Conservation (phyloP, 768 basidiomycete species). For the Phlegmacium glaucopus region DNA sequence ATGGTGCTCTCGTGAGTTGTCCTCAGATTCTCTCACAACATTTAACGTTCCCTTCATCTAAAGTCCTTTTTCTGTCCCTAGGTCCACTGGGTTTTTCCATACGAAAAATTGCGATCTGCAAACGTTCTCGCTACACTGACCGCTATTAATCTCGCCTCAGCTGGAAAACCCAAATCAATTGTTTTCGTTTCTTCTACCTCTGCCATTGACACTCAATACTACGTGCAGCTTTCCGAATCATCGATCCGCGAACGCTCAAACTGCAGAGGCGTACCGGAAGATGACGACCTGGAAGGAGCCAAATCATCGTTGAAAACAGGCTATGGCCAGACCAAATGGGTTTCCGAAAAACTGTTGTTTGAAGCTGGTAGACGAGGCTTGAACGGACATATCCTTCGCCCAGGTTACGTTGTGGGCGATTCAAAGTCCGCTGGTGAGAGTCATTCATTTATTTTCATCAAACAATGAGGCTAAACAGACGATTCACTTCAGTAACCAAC, state of each 20-base stretch:
- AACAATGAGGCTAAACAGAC: background rate
- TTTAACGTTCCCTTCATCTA: background rate
- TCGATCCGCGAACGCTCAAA: slow-evolving; percentile 36
- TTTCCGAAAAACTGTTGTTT: slow-evolving; percentile 90
- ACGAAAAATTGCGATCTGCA: slow-evolving; percentile 85
- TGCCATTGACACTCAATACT: slow-evolving; percentile 89
- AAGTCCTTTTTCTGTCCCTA: slow-evolving; percentile 22
- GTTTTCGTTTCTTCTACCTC: slow-evolving; percentile 96
- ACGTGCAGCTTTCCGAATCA: slow-evolving; percentile 82
- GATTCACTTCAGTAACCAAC: slow-evolving; percentile 71
- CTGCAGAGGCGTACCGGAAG: slow-evolving; percentile 76
- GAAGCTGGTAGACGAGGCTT: slow-evolving; percentile 89
- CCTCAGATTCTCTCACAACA: background rate
- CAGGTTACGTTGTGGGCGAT: slow-evolving; percentile 96
- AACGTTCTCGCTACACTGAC: slow-evolving; percentile 94
- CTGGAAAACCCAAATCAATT: slow-evolving; percentile 69
- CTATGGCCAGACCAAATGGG: slow-evolving; percentile 99
- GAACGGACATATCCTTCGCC: slow-evolving; percentile 81
- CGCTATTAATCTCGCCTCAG: slow-evolving; percentile 73
- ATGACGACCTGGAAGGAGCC: slow-evolving; percentile 87
- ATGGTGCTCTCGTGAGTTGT: slow-evolving; percentile 88
- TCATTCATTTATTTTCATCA: background rate
- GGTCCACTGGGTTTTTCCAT: slow-evolving; percentile 99
- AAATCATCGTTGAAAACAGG: slow-evolving; percentile 75
- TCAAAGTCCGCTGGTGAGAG: slow-evolving; percentile 77